Percentiles rank a stretch among this genome's conserved stretches.
Evolutionary conservation across 2,329 filamentous ascomycete species (phyloP).

Genomic region (Graphilbum sp.): DNA sequence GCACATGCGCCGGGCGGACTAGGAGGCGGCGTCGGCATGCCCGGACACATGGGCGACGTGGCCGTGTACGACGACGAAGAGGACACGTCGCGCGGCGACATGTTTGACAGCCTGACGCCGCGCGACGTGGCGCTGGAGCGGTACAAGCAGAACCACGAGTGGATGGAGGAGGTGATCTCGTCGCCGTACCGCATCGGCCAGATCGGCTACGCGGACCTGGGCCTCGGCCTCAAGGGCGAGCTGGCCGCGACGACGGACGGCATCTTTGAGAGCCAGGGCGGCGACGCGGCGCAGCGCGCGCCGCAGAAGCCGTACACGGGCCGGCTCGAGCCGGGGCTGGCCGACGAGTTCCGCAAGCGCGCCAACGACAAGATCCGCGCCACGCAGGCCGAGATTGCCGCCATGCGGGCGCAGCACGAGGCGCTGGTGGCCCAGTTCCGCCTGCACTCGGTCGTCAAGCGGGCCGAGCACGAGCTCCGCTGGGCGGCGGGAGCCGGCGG

Average conservation of each 20-base stretch:
- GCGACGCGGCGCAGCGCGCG: constrained; percentile 26
- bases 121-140: constrained; percentile 75
- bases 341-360: constrained; percentile 70
- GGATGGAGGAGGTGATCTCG: constrained; percentile 95
- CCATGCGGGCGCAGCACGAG: constrained; percentile 65
- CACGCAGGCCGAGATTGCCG: constrained; percentile 67
- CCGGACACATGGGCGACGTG: constrained; percentile 9
- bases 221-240: constrained; percentile 70
- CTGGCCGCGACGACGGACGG: constrained; percentile 68
- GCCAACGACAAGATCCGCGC: constrained; percentile 56
- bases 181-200: constrained; percentile 77
- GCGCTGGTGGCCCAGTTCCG: constrained; percentile 60
- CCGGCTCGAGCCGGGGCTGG: constrained; percentile 56
- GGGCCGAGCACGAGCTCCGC: constrained; percentile 65
- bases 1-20: neutral
- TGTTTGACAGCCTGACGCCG: constrained; percentile 79
- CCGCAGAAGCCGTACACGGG: constrained; percentile 45
- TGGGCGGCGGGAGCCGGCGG: constrained; percentile 36
- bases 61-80: constrained; percentile 64
- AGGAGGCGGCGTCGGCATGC: constrained; percentile 4
- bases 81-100: constrained; percentile 70
- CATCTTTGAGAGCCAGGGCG: constrained; percentile 54
- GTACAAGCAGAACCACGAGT: constrained; percentile 91
- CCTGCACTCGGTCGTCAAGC: constrained; percentile 50
- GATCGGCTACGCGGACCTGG: constrained; percentile 75